phyloP scores from a whole-genome alignment of 169 alveolate species.

The Cryptosporidium sp. region DNA sequence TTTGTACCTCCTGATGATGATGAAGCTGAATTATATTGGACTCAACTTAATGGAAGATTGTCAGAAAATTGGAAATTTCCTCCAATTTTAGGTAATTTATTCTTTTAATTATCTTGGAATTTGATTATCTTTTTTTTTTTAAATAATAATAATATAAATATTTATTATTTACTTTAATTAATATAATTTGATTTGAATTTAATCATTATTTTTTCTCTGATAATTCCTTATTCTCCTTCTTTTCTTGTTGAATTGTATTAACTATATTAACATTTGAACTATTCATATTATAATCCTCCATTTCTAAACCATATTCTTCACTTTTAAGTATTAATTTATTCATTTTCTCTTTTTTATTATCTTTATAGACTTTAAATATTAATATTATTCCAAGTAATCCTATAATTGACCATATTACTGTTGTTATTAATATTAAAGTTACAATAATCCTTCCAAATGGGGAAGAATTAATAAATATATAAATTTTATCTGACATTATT shows the following conservation, averaged over 20 bases:
- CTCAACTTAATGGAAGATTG: constrained; percentile 41
- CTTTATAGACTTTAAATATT: not conserved
- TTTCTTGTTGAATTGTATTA: not conserved
- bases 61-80: constrained; percentile 44
- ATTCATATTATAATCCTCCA: not conserved
- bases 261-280: not conserved
- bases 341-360: not conserved
- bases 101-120: not conserved
- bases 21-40: constrained; percentile 60
- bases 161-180: constrained; percentile 12
- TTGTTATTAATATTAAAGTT: constrained; percentile 6
- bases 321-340: not conserved
- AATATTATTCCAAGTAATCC: not conserved
- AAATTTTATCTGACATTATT: constrained; percentile 3
- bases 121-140: not conserved
- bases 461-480: constrained; percentile 34
- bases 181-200: too few relatives aligned
- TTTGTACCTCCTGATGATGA: constrained; percentile 71
- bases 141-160: not conserved
- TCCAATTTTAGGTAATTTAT: not conserved
- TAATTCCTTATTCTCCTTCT: not conserved
- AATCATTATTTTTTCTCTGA: not conserved
- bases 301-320: not conserved
- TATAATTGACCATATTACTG: constrained; percentile 8
- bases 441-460: constrained; percentile 44